These are phyloP conservation scores for Endoconidiophora laricicola DNA, from an alignment of 2,329 filamentous ascomycete genomes.

Conservation along the genomic window DNA sequence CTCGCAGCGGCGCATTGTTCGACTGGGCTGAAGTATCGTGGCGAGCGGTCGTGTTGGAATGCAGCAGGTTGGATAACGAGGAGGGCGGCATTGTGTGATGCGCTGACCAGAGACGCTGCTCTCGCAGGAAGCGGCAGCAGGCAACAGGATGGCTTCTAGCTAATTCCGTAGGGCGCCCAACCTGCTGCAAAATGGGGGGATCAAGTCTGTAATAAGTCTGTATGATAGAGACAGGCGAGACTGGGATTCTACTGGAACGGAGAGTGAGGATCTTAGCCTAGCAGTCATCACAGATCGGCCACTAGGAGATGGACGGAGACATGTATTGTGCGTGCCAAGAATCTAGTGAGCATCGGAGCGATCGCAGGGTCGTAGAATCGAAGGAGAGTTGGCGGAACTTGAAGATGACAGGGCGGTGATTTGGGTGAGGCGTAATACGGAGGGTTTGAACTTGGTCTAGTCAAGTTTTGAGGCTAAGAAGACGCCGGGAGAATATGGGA, in stretches of 20 bases:
- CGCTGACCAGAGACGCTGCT: background rate
- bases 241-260: no score
- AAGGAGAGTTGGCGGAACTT: no score
- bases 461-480: no score
- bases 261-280: no score
- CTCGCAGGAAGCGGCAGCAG: background rate
- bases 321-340: background rate
- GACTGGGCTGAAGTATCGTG: background rate
- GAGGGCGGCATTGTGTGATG: background rate
- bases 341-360: no score
- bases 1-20: background rate
- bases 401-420: background rate
- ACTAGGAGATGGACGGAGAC: background rate
- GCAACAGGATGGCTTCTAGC: no score
- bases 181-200: no score
- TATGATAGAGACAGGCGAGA: background rate
- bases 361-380: no score
- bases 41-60: background rate
- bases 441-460: background rate
- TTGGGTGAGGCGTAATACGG: no score
- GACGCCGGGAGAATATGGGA: background rate
- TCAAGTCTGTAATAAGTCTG: no score
- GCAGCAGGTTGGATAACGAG: conserved; percentile 1
- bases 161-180: no score
- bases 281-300: no score